These are phyloP conservation scores for Chytriomyces hyalinus DNA, from an alignment of 192 early-diverging fungal genomes.

Conservation along the genomic window DNA sequence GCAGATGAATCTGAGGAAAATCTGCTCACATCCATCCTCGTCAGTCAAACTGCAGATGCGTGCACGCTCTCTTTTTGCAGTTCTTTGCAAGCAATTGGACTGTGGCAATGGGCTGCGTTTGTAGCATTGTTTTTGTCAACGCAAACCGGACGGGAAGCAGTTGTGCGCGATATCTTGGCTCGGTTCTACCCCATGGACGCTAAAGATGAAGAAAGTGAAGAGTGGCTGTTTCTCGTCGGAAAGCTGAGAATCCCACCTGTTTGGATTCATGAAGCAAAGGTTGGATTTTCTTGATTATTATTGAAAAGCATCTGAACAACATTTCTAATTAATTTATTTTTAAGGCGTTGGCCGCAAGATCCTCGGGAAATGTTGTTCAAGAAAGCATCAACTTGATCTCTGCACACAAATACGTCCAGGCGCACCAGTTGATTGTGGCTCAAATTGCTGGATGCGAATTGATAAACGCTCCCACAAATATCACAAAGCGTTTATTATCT, in stretches of 20 bases:
- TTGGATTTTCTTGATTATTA: slow-evolving; percentile 36
- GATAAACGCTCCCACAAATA: slow-evolving; percentile 34
- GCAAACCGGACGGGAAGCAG: slow-evolving; percentile 46
- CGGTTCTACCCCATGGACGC: slow-evolving; percentile 47
- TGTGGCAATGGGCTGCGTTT: slow-evolving; percentile 87
- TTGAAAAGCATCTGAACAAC: not conserved
- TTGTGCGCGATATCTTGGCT: slow-evolving; percentile 53
- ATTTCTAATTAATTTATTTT: not conserved
- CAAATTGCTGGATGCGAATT: slow-evolving; percentile 37
- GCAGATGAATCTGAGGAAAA: slow-evolving; percentile 18
- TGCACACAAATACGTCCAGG: slow-evolving; percentile 41
- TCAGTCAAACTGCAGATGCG: slow-evolving; percentile 36
- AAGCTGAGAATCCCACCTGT: slow-evolving; percentile 62
- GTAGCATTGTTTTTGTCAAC: slow-evolving; percentile 70
- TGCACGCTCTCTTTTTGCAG: slow-evolving; percentile 67
- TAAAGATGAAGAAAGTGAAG: slow-evolving; percentile 41
- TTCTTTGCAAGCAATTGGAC: slow-evolving; percentile 75
- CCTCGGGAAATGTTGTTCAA: slow-evolving; percentile 38
- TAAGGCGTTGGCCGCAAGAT: slow-evolving; percentile 49
- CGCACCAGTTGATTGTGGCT: slow-evolving; percentile 44
- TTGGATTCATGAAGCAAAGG: slow-evolving; percentile 72
- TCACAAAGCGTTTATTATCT: not conserved
- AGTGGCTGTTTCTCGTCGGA: slow-evolving; percentile 63
- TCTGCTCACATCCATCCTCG: not conserved
- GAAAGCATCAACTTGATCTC: slow-evolving; percentile 53